These are phyloP conservation scores for Kwoniella pini DNA, from an alignment of 768 basidiomycete species.

Conservation along the genomic window DNA sequence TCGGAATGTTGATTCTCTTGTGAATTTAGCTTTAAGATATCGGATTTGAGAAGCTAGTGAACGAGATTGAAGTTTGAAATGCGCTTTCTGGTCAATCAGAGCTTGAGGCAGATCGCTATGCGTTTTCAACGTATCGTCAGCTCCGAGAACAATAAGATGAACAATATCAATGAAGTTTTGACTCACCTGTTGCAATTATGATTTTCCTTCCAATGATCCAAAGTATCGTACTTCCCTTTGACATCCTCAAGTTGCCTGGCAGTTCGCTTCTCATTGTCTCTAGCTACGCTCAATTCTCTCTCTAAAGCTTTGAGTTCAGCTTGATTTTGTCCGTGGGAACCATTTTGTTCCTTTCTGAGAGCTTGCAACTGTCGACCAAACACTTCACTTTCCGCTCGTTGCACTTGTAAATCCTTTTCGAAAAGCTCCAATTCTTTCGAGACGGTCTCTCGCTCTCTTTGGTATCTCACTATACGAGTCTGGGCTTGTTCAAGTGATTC, in stretches of 20 bases:
- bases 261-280: conserved; percentile 3
- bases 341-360: conserved; percentile 31
- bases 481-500: conserved; percentile 14
- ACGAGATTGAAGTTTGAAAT: conserved; percentile 38
- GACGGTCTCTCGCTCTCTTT: conserved; percentile 23
- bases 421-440: conserved; percentile 32
- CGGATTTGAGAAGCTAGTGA: conserved; percentile 82
- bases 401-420: conserved; percentile 34
- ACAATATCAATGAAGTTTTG: too few species aligned
- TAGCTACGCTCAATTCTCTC: conserved; percentile 13
- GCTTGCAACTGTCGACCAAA: conserved; percentile 27
- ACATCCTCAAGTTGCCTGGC: conserved; percentile 15
- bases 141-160: too few species aligned
- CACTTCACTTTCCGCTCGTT: conserved; percentile 47
- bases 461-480: conserved; percentile 4
- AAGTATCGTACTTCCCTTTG: conserved; percentile 8
- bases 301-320: conserved; percentile 19
- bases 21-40: conserved; percentile 89
- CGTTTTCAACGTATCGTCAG: neutral
- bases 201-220: conserved; percentile 57
- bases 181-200: conserved; percentile 59
- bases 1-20: conserved; percentile 78
- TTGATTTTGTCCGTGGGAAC: conserved; percentile 9
- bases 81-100: conserved; percentile 25
- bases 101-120: neutral